Conservation (phyloP, 345 rosid genomes). For the Eucalyptus leucophloia region DNA sequence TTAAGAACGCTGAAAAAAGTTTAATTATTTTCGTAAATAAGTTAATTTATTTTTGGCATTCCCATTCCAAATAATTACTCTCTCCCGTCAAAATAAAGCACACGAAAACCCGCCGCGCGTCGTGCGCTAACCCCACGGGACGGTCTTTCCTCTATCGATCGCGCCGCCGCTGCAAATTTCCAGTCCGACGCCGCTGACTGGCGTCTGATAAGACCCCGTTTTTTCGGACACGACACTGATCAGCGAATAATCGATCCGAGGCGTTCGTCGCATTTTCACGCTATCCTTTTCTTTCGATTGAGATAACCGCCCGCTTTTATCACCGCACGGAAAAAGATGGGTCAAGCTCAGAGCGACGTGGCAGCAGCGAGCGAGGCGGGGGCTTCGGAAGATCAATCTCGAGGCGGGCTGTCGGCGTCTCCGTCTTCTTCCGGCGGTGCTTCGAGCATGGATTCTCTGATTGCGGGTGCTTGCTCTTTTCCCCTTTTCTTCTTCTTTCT, state of each 20-base stretch:
- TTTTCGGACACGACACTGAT: not conserved
- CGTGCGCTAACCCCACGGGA: not conserved
- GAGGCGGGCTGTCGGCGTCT: not conserved
- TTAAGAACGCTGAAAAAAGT: not conserved
- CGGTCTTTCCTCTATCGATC: not conserved
- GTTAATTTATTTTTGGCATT: not conserved
- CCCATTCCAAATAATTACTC: not conserved
- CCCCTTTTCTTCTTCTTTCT: not conserved
- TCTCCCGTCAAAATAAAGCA: not conserved
- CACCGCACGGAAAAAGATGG: not conserved
- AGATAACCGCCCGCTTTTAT: not conserved
- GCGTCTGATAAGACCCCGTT: not conserved
- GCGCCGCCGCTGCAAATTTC: not conserved
- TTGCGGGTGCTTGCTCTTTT: slow-evolving; percentile 25
- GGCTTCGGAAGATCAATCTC: not conserved
- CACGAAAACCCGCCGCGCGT: not conserved
- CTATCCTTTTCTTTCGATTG: not conserved
- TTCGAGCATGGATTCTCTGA: slow-evolving; percentile 39
- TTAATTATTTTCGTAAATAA: no score
- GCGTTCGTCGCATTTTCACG: not conserved
- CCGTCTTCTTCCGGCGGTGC: not conserved
- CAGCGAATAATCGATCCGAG: not conserved
- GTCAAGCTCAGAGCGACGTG: not conserved
- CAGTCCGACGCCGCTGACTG: not conserved
- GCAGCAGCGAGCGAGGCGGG: not conserved